Conservation (phyloP, 495 filamentous ascomycete genomes). For the Lepidopterella palustris region DNA sequence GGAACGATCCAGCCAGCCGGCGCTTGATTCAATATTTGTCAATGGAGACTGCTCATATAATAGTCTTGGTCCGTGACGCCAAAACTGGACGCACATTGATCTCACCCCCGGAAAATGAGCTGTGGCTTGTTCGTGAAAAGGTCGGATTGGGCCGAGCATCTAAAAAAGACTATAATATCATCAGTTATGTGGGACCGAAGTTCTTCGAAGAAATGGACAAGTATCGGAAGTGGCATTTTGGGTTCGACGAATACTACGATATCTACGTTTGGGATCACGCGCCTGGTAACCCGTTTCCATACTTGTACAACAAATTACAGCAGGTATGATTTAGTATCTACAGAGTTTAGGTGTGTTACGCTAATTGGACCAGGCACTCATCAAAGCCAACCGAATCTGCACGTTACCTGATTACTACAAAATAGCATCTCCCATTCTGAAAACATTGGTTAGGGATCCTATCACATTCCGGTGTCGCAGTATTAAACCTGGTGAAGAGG, state of each 20-base stretch:
- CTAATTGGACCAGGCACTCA: conserved; percentile 31
- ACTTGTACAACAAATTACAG: conserved; percentile 32
- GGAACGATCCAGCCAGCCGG: conserved; percentile 44
- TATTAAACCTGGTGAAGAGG: conserved; percentile 39
- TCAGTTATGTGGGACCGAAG: conserved; percentile 34
- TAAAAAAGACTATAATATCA: conserved; percentile 40
- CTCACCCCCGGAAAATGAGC: conserved; percentile 39
- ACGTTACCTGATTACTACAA: conserved; percentile 32
- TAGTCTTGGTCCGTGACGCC: conserved; percentile 45
- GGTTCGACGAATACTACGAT: conserved; percentile 47
- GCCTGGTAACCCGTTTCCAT: conserved; percentile 29
- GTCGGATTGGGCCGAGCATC: conserved; percentile 40
- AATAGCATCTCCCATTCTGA: conserved; percentile 35
- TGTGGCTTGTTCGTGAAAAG: conserved; percentile 44
- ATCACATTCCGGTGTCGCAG: conserved; percentile 38
- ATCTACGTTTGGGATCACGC: conserved; percentile 46
- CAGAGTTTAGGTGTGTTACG: neutral
- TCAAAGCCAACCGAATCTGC: conserved; percentile 37
- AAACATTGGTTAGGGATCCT: conserved; percentile 37
- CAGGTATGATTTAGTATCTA: conserved; percentile 24
- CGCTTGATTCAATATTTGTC: conserved; percentile 46
- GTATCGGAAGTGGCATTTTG: conserved; percentile 41
- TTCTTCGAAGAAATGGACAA: conserved; percentile 42
- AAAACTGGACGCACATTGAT: conserved; percentile 44
- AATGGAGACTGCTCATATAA: conserved; percentile 39